These are phyloP conservation scores for Waitea zeae DNA, from an alignment of 1,284 basidiomycete genomes.

Conservation along the genomic window DNA sequence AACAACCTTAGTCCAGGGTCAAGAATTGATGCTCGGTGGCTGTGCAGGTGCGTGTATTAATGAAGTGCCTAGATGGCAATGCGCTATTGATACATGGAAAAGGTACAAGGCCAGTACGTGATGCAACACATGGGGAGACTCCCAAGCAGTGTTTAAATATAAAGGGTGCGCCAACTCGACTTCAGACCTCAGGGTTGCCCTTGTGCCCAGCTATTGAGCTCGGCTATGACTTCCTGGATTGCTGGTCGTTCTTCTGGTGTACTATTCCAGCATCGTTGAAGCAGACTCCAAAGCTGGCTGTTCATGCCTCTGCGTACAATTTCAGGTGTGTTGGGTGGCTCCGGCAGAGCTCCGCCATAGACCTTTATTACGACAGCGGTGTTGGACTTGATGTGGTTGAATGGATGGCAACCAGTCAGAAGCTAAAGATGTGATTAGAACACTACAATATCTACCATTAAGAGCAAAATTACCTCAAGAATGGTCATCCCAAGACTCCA, in stretches of 20 bases:
- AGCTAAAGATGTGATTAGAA: slow-evolving; percentile 15
- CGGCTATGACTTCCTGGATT: slow-evolving; percentile 25
- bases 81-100: too few relatives aligned
- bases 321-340: slow-evolving; percentile 17
- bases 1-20: too few relatives aligned
- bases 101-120: too few relatives aligned
- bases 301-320: slow-evolving; percentile 25
- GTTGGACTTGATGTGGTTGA: slow-evolving; percentile 24
- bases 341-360: slow-evolving; percentile 21
- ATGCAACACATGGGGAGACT: too few relatives aligned
- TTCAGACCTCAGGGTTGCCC: too few relatives aligned
- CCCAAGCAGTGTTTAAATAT: too few relatives aligned
- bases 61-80: too few relatives aligned
- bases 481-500: slow-evolving; percentile 38
- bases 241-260: slow-evolving; percentile 18
- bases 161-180: too few relatives aligned
- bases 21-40: too few relatives aligned
- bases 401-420: slow-evolving; percentile 31
- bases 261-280: slow-evolving; percentile 25
- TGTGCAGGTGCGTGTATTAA: too few relatives aligned
- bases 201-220: too few relatives aligned
- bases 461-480: slow-evolving; percentile 22
- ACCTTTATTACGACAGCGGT: slow-evolving; percentile 29
- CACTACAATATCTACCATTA: neutral
- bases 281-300: slow-evolving; percentile 25